A percentile compares a stretch with the other conserved stretches of the same genome.
phyloP scores from a whole-genome alignment of 1,139 yeast genomes.

The Chernovozyma aurita region DNA sequence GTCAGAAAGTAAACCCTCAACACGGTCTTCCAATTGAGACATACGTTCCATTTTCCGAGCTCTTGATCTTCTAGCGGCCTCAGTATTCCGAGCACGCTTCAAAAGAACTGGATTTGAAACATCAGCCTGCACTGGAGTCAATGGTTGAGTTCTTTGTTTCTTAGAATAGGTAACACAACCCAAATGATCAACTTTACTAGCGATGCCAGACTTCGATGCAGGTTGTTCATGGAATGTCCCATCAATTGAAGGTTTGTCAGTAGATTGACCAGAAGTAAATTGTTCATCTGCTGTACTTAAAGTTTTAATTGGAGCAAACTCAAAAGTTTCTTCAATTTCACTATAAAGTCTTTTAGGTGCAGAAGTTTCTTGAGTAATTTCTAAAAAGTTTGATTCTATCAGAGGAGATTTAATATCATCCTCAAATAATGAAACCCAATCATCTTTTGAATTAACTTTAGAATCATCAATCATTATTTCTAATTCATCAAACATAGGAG shows the following conservation, averaged over 20 bases:
- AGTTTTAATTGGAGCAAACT: constrained; percentile 14
- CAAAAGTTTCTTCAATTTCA: constrained; percentile 27
- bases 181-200: constrained; percentile 47
- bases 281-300: constrained; percentile 15
- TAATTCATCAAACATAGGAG: constrained; percentile 66
- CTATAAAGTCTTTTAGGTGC: constrained; percentile 21
- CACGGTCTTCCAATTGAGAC: constrained; percentile 74
- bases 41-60: constrained; percentile 90
- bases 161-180: constrained; percentile 64
- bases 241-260: constrained; percentile 16
- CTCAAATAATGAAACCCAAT: constrained; percentile 65
- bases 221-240: constrained; percentile 2
- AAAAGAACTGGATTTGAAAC: constrained; percentile 62
- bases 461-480: constrained; percentile 44
- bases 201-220: constrained; percentile 4
- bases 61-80: constrained; percentile 93
- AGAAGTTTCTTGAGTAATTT: constrained; percentile 3
- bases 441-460: constrained; percentile 42
- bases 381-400: constrained; percentile 19
- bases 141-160: constrained; percentile 55
- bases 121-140: constrained; percentile 62
- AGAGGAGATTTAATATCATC: constrained; percentile 30
- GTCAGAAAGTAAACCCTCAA: constrained; percentile 55
- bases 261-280: constrained; percentile 32
- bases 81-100: constrained; percentile 93